A percentile compares a stretch with the other conserved stretches of the same genome.
These are phyloP conservation scores for Anisodus acutangulus DNA, from an alignment of 257 asterid genomes.

Conservation along the genomic window DNA sequence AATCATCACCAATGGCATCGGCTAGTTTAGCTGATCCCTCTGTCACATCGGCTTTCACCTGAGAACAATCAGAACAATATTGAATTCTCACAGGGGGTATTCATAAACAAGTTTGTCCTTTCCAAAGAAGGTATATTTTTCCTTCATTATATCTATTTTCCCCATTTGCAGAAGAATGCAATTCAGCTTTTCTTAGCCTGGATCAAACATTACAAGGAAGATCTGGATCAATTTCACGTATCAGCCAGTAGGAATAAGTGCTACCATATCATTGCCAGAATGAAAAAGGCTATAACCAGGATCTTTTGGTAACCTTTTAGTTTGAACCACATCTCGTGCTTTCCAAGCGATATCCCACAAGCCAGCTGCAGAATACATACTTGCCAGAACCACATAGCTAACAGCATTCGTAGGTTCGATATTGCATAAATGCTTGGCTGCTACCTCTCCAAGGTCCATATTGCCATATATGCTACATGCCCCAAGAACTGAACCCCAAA, in stretches of 20 bases:
- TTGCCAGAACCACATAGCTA: slow-evolving; percentile 48
- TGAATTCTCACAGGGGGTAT: background rate
- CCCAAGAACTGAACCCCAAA: slow-evolving; percentile 54
- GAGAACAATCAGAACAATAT: slow-evolving; percentile 24
- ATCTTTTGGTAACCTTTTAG: slow-evolving; percentile 29
- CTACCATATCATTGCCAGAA: background rate
- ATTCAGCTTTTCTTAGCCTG: background rate
- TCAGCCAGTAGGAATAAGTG: slow-evolving; percentile 18
- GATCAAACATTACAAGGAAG: background rate
- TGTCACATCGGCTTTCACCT: slow-evolving; percentile 91
- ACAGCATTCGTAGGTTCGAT: slow-evolving; percentile 43
- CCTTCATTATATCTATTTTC: too few relatives aligned
- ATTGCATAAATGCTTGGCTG: slow-evolving; percentile 36
- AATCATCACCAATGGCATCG: slow-evolving; percentile 79
- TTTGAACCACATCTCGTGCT: slow-evolving; percentile 41
- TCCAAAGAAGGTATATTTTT: too few relatives aligned
- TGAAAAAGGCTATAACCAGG: slow-evolving; percentile 45
- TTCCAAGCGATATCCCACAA: slow-evolving; percentile 42
- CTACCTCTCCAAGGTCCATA: slow-evolving; percentile 41
- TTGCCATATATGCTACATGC: slow-evolving; percentile 46
- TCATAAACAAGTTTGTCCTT: too few relatives aligned
- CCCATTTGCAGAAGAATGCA: too few relatives aligned
- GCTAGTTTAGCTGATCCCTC: slow-evolving; percentile 76
- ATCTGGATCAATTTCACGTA: background rate
- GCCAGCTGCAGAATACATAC: slow-evolving; percentile 53